Conservation (phyloP, 768 basidiomycete genomes). For the Clitopilus passeckerianus region DNA sequence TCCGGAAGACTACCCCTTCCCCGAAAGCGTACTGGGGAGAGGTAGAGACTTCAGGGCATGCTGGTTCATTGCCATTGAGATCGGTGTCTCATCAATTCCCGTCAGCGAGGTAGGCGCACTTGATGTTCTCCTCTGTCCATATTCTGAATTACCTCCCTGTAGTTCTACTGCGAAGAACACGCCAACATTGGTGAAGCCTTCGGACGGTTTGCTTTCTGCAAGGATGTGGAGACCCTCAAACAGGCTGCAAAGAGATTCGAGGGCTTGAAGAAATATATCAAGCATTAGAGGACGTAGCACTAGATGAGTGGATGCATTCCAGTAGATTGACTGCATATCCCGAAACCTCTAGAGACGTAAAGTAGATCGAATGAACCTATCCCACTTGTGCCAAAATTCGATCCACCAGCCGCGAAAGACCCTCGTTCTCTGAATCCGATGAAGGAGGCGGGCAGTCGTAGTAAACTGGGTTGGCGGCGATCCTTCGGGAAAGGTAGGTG, state of each 20-base stretch:
- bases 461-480: constrained; percentile 78
- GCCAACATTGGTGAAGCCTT: constrained; percentile 81
- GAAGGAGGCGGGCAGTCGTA: constrained; percentile 50
- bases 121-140: background rate
- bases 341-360: background rate
- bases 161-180: constrained; percentile 95
- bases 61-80: constrained; percentile 91
- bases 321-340: background rate
- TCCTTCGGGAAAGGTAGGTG: constrained; percentile 71
- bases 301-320: background rate
- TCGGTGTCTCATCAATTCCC: constrained; percentile 91
- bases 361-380: background rate
- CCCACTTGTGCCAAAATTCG: constrained; percentile 20
- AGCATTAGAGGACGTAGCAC: background rate
- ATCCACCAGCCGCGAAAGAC: constrained; percentile 71
- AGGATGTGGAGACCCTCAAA: constrained; percentile 81
- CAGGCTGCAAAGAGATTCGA: constrained; percentile 81
- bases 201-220: constrained; percentile 92
- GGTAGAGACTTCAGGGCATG: constrained; percentile 92
- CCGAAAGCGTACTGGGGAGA: constrained; percentile 65
- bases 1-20: constrained; percentile 84
- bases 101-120: constrained; percentile 79
- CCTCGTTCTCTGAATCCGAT: constrained; percentile 40
- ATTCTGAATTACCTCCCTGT: constrained; percentile 7
- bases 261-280: constrained; percentile 56